phyloP scores from a whole-genome alignment of 108 stramenopile species.

The Skeletonema menzelii region DNA sequence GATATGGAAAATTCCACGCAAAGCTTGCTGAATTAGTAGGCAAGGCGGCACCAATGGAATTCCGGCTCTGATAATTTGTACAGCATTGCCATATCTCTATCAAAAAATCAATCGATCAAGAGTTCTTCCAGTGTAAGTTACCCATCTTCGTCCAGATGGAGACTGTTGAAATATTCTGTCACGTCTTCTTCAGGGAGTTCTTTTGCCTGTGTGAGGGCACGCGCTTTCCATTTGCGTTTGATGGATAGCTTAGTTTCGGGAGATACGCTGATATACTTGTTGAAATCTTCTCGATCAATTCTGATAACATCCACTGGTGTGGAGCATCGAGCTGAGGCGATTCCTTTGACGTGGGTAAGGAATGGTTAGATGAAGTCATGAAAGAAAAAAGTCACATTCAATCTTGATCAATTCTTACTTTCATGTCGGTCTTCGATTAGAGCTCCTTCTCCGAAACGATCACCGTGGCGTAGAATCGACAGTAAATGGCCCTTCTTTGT shows the following conservation, averaged over 20 bases:
- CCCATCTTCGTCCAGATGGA: constrained; percentile 69
- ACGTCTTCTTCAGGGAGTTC: constrained; percentile 68
- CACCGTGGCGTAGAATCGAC: constrained; percentile 64
- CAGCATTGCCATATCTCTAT: too few species aligned
- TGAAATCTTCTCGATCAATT: constrained; percentile 68
- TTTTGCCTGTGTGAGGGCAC: constrained; percentile 63
- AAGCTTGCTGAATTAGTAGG: constrained; percentile 34
- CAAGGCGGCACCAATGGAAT: constrained; percentile 18
- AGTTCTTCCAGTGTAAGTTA: constrained; percentile 48
- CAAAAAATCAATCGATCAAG: not conserved
- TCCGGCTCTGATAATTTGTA: not conserved
- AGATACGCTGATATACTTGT: constrained; percentile 50
- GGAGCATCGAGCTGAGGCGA: constrained; percentile 67
- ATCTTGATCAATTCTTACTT: not conserved
- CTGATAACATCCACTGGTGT: constrained; percentile 79
- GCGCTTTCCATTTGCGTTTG: constrained; percentile 59
- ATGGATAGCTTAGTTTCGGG: constrained; percentile 46
- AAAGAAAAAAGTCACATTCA: not conserved
- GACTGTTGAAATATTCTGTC: constrained; percentile 55
- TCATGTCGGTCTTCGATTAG: constrained; percentile 50
- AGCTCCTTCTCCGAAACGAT: constrained; percentile 85
- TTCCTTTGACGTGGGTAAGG: constrained; percentile 7
- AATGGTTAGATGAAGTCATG: not conserved
- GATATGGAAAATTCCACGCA: constrained; percentile 36
- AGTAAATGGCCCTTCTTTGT: constrained; percentile 76